Base-by-base conservation (phyloP, 805 yeast species). In the Candida maltosa region DNA sequence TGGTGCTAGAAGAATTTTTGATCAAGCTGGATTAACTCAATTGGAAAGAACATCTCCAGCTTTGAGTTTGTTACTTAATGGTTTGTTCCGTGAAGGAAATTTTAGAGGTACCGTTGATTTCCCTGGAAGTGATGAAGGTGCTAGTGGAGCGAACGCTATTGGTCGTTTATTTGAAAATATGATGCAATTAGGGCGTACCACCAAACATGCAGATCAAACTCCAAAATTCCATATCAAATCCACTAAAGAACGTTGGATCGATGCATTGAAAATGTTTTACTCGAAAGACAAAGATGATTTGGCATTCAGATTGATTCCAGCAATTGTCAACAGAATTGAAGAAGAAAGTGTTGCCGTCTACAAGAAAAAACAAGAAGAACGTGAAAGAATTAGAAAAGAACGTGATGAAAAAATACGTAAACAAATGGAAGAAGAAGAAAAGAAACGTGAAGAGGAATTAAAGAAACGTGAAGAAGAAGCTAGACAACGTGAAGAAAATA, bases 201-300 rank as follows among this genome's bases (percentile, higher is more conserved):
- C 31, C 6, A 26, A 26, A 12, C 8, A n/a, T 24, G 17, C 9
- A n/a, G 32, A 29, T 15, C 30, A 32, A n/a, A 16, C 12, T 34
- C 42, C 4, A 16, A 14, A 24, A n/a, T 19, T 27, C 15, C 58
- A 57, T 23, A 50, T 67, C 20, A 56, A 54, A 39, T 72, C 84
- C 1, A 79, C 93, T 0, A 56, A 63, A 10, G 80, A 78, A 32
- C 69, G 95, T 45, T 87, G 95, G 93, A 59, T 60, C 25, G 84
- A 82, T 29, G 69, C 75, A 5, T 60, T 72, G 24, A 60, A 68
- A 12, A 62, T 77, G 58, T 75, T 76, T 41, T 71, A 71, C 44
- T 71, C 67, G n/a, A 68, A 51, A 18, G 38, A 46, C n/a, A 52
- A 48, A 28, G 59, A 54, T 11, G 56, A 51, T 12, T 42, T 47